Evolutionary conservation across 2,329 filamentous ascomycete genomes (phyloP).

Genomic region (Arthroderma uncinatum): DNA sequence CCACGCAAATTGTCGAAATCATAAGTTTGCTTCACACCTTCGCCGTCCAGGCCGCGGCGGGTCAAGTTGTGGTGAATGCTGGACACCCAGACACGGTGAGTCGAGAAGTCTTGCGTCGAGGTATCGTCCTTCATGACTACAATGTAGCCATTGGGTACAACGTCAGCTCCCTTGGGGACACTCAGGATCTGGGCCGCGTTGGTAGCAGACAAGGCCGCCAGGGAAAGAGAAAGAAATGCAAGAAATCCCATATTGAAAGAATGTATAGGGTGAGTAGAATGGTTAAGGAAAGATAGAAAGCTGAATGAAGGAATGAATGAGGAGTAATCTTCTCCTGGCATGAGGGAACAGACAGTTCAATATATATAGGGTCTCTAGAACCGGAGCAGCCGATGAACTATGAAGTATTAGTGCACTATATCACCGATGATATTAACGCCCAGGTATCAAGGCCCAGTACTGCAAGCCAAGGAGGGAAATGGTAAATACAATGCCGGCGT

Average conservation of each 20-base stretch:
- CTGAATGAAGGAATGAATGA: background rate
- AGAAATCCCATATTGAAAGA: conserved; percentile 7
- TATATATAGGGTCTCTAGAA: too few species aligned
- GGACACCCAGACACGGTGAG: conserved; percentile 4
- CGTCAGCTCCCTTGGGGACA: background rate
- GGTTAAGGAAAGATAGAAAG: background rate
- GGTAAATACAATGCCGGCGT: too few species aligned
- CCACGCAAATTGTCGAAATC: background rate
- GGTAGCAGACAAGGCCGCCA: conserved; percentile 4
- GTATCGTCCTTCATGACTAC: conserved; percentile 9
- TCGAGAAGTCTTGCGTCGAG: conserved; percentile 1
- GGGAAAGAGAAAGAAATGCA: background rate
- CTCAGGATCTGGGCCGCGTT: conserved; percentile 4
- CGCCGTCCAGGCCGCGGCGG: background rate
- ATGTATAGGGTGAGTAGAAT: background rate
- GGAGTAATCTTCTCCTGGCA: too few species aligned
- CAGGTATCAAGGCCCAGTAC: too few species aligned
- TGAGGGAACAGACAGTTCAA: too few species aligned
- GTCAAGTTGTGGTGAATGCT: background rate
- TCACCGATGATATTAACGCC: too few species aligned
- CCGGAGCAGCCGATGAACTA: too few species aligned
- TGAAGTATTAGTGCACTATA: too few species aligned
- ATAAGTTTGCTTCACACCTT: conserved; percentile 2
- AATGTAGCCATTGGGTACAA: conserved; percentile 7
- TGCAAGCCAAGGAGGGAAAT: too few species aligned